A percentile compares a stretch with the other conserved stretches of the same genome.
Evolutionary conservation across 805 yeast genomes (phyloP).

Genomic region (Blastobotrys parvus): DNA sequence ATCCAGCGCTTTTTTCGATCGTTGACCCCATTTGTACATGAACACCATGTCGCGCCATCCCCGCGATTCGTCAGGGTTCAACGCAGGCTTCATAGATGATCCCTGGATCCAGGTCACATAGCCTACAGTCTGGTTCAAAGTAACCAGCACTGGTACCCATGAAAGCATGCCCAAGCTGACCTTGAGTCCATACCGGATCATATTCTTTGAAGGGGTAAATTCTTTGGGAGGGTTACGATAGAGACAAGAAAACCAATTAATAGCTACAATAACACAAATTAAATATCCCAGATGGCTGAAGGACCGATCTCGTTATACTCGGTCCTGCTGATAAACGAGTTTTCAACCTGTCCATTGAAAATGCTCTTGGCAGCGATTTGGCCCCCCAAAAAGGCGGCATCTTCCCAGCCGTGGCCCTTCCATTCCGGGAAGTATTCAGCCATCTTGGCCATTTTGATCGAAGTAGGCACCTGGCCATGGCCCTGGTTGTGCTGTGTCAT

Average conservation of each 20-base stretch:
- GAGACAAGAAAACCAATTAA: background rate
- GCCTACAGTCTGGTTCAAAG: conserved; percentile 59
- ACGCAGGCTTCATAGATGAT: conserved; percentile 79
- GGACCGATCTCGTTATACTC: conserved; percentile 79
- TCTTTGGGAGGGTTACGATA: background rate
- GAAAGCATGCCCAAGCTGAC: conserved; percentile 34
- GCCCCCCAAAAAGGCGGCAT: conserved; percentile 74
- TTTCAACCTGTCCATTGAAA: conserved; percentile 57
- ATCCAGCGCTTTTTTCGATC: conserved; percentile 37
- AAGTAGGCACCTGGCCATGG: conserved; percentile 70
- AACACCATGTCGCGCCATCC: conserved; percentile 40
- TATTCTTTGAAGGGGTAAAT: too few relatives aligned
- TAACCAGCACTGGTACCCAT: conserved; percentile 76
- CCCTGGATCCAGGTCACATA: conserved; percentile 74
- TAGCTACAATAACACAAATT: conserved; percentile 2
- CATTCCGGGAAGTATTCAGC: conserved; percentile 95
- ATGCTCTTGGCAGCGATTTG: conserved; percentile 82
- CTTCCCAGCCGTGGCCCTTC: conserved; percentile 74
- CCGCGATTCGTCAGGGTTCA: conserved; percentile 54
- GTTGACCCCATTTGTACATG: conserved; percentile 55
- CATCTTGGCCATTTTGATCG: conserved; percentile 55
- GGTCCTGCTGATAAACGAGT: conserved; percentile 55
- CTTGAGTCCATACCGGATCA: conserved; percentile 5
- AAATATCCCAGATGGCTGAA: conserved; percentile 63
- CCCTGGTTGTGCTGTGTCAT: conserved; percentile 16